A percentile compares a stretch with the other conserved stretches of the same genome.
Evolutionary conservation across 352 stramenopile genomes (phyloP).

Genomic region (Globisporangium lucens): DNA sequence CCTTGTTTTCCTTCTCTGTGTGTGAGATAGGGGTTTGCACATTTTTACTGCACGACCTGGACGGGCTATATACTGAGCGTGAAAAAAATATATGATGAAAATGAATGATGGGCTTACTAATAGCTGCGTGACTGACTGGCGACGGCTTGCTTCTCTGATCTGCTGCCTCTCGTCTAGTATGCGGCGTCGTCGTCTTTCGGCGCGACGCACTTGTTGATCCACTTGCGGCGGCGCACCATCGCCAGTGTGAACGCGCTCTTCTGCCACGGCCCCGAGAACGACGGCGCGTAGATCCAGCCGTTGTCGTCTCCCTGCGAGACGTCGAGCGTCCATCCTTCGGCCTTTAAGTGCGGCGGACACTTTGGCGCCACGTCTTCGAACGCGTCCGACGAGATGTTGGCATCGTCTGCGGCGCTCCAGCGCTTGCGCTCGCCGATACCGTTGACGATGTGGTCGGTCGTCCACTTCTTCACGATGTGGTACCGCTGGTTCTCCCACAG

Average conservation of each 20-base stretch:
- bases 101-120: constrained; percentile 4
- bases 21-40: neutral
- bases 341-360: constrained; percentile 47
- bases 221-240: constrained; percentile 79
- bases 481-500: constrained; percentile 86
- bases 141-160: constrained; percentile 6
- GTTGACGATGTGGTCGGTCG: constrained; percentile 45
- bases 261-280: constrained; percentile 78
- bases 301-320: constrained; percentile 76
- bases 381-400: constrained; percentile 52
- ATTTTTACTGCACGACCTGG: neutral
- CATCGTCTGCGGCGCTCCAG: constrained; percentile 64
- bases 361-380: constrained; percentile 70
- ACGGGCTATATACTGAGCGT: neutral
- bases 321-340: constrained; percentile 74
- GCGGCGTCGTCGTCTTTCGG: constrained; percentile 11
- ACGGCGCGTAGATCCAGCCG: constrained; percentile 82
- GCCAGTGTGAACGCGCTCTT: constrained; percentile 69
- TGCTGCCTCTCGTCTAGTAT: constrained; percentile 13
- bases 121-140: neutral
- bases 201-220: constrained; percentile 69
- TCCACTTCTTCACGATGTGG: constrained; percentile 78
- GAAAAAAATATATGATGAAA: neutral
- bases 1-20: neutral
- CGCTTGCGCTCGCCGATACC: constrained; percentile 59